These are phyloP conservation scores for Paramecium caudatum DNA, from an alignment of 73 alveolate species.

Conservation along the genomic window DNA sequence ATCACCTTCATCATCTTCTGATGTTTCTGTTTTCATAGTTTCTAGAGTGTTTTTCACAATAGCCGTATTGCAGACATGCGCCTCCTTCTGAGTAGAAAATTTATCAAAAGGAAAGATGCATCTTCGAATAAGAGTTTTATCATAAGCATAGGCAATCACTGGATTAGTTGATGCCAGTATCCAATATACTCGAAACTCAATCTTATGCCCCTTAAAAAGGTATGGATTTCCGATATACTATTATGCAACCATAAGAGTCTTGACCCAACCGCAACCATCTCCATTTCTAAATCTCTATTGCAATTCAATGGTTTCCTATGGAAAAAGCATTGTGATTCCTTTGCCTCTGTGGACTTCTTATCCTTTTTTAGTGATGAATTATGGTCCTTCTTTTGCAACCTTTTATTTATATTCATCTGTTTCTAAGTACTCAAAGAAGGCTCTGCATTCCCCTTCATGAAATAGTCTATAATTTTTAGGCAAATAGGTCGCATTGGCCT, in stretches of 20 bases:
- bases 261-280: conserved; percentile 45
- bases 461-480: conserved; percentile 72
- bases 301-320: conserved; percentile 29
- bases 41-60: conserved; percentile 48
- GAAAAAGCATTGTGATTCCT: conserved; percentile 64
- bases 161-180: conserved; percentile 71
- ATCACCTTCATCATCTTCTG: background rate
- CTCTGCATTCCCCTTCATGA: conserved; percentile 19
- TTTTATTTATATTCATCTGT: conserved; percentile 44
- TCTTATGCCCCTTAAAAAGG: conserved; percentile 51
- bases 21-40: background rate
- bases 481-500: conserved; percentile 66
- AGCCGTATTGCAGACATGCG: conserved; percentile 76
- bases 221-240: conserved; percentile 69
- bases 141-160: conserved; percentile 66
- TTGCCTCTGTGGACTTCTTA: conserved; percentile 74
- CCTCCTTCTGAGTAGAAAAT: background rate
- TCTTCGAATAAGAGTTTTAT: conserved; percentile 64
- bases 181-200: conserved; percentile 71
- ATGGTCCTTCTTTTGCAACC: conserved; percentile 40
- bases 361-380: conserved; percentile 66
- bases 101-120: conserved; percentile 68
- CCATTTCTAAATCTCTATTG: conserved; percentile 33
- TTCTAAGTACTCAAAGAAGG: conserved; percentile 55
- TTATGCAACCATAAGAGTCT: conserved; percentile 40